Conservation (phyloP, 148 eudicot genomes). For the Limonium bicolor region DNA sequence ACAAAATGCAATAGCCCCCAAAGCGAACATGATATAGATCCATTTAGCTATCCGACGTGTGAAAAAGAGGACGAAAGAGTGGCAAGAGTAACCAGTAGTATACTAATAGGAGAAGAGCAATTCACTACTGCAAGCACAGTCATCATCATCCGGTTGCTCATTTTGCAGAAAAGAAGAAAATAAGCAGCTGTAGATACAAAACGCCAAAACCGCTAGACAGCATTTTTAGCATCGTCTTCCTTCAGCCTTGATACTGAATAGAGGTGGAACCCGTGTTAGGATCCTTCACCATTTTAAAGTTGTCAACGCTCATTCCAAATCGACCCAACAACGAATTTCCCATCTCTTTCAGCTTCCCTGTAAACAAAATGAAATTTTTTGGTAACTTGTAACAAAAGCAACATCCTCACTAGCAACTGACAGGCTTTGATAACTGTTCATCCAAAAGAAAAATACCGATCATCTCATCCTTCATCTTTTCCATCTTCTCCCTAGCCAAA, state of each 20-base stretch:
- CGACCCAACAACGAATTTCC: conserved; percentile 81
- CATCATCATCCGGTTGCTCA: no score
- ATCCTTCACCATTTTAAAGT: conserved; percentile 88
- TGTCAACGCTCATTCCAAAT: conserved; percentile 94
- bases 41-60: no score
- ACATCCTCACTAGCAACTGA: not conserved
- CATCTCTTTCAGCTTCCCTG: conserved; percentile 87
- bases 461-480: conserved; percentile 97
- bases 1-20: no score
- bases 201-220: no score
- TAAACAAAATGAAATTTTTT: not conserved
- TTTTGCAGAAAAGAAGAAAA: no score
- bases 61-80: no score
- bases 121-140: no score
- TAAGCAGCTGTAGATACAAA: no score
- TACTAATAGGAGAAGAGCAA: no score
- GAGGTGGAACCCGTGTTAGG: conserved; percentile 94
- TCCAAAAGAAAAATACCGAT: conserved; percentile 30
- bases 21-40: no score
- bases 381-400: not conserved
- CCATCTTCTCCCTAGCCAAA: conserved; percentile 73
- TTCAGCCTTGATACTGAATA: conserved; percentile 63
- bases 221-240: no score
- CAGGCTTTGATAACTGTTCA: not conserved
- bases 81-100: no score